Conservation (phyloP, 1,139 yeast genomes). For the Geotrichum bryndzae region DNA sequence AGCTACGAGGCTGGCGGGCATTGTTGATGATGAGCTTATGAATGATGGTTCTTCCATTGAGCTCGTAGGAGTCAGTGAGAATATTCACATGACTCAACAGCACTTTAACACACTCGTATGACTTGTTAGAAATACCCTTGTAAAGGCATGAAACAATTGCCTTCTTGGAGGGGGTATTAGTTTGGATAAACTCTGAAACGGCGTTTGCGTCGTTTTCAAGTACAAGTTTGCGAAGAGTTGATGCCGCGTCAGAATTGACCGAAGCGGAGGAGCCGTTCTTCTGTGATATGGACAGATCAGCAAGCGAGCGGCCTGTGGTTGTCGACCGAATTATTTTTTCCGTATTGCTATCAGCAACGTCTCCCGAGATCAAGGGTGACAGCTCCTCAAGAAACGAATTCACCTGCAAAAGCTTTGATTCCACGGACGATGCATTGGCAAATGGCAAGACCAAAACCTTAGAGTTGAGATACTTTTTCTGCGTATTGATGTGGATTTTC, state of each 20-base stretch:
- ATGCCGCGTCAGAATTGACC: background rate
- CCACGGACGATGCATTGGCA: constrained; percentile 55
- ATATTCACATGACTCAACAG: constrained; percentile 46
- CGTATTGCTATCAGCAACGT: constrained; percentile 15
- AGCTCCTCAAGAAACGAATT: constrained; percentile 50
- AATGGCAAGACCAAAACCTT: constrained; percentile 73
- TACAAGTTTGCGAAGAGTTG: constrained; percentile 11
- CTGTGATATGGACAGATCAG: background rate
- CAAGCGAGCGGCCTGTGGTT: background rate
- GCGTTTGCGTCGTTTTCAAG: constrained; percentile 30
- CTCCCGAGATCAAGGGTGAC: constrained; percentile 24
- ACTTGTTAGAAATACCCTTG: constrained; percentile 51
- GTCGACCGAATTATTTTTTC: background rate
- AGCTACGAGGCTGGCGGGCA: constrained; percentile 46
- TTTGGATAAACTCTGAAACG: constrained; percentile 18
- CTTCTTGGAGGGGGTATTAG: constrained; percentile 2
- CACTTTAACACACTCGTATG: constrained; percentile 51
- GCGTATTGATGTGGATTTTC: constrained; percentile 65
- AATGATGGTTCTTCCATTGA: constrained; percentile 75
- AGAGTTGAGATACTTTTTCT: constrained; percentile 58
- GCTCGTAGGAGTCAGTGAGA: constrained; percentile 60
- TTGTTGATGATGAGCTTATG: constrained; percentile 75
- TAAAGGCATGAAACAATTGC: constrained; percentile 50
- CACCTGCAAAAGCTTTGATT: constrained; percentile 49
- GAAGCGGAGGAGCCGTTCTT: background rate